phyloP scores from a whole-genome alignment of 2,329 filamentous ascomycete genomes.

The Penicillium sclerotiorum region DNA sequence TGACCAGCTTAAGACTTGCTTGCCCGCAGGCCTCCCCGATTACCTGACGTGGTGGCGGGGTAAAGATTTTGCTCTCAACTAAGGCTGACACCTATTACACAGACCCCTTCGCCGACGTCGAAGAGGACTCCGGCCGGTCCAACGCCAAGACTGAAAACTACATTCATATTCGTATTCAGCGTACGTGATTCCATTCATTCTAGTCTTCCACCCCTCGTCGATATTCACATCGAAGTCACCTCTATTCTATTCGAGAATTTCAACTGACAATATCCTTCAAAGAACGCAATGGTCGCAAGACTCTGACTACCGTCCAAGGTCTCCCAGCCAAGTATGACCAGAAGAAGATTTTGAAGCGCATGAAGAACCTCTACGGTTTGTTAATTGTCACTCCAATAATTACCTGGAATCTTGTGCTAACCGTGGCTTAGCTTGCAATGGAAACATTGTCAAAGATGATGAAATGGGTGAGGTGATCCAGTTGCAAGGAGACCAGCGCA shows the following conservation, averaged over 20 bases:
- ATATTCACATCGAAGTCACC: background rate
- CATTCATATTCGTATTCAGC: constrained; percentile 99
- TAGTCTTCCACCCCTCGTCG: background rate
- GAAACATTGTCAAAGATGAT: constrained; percentile 92
- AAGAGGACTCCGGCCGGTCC: constrained; percentile 96
- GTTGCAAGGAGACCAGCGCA: constrained; percentile 98
- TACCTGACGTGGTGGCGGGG: constrained; percentile 36
- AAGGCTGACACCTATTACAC: constrained; percentile 39
- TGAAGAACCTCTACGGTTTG: constrained; percentile 98
- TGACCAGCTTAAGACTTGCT: background rate
- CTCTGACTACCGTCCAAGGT: constrained; percentile 98
- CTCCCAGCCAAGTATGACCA: constrained; percentile 98
- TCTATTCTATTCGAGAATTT: background rate
- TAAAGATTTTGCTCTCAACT: constrained; percentile 34
- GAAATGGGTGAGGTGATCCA: constrained; percentile 99
- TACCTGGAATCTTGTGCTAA: constrained; percentile 19
- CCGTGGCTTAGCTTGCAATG: constrained; percentile 81
- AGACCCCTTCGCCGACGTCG: constrained; percentile 99
- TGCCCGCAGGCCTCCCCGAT: too few relatives aligned
- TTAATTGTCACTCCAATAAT: constrained; percentile 9
- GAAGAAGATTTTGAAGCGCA: constrained; percentile 99
- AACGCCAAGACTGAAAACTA: constrained; percentile 90
- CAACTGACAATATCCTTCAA: constrained; percentile 23
- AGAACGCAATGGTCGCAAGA: constrained; percentile 99
- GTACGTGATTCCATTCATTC: constrained; percentile 59